phyloP scores from a whole-genome alignment of 495 filamentous ascomycete genomes.

The Neurospora sp. region DNA sequence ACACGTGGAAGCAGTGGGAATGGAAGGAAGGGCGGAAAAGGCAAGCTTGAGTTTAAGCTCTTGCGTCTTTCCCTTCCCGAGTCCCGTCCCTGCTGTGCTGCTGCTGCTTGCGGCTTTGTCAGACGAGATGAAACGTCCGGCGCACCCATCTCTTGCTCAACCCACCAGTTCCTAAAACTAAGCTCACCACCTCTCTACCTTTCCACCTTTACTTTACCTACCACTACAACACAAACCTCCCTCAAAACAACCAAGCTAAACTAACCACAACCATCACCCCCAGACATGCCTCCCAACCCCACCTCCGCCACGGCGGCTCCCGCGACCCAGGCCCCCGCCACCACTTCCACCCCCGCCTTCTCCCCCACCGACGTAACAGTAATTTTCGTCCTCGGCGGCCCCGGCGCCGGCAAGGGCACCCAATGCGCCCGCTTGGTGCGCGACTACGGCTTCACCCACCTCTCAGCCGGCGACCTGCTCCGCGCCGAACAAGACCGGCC shows the following conservation, averaged over 20 bases:
- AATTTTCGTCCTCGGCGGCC: slow-evolving; percentile 75
- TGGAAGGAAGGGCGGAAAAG: neutral
- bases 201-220: neutral
- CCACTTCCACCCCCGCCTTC: slow-evolving; percentile 62
- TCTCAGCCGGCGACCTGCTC: slow-evolving; percentile 86
- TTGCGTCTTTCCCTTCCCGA: neutral
- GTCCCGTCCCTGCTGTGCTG: neutral
- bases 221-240: neutral
- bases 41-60: neutral
- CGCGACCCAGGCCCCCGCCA: slow-evolving; percentile 31
- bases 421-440: slow-evolving; percentile 82
- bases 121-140: neutral
- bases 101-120: neutral
- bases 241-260: neutral
- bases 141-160: neutral
- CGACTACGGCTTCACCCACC: slow-evolving; percentile 88
- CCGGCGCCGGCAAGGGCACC: slow-evolving; percentile 70
- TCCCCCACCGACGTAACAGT: slow-evolving; percentile 71
- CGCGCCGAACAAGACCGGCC: slow-evolving; percentile 84
- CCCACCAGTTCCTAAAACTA: neutral
- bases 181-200: neutral
- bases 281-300: slow-evolving; percentile 10
- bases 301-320: slow-evolving; percentile 13
- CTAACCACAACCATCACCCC: neutral
- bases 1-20: neutral